A percentile compares a stretch with the other conserved stretches of the same genome.
phyloP scores from a whole-genome alignment of 768 basidiomycete genomes.

The Lepiota brunneoincarnata region DNA sequence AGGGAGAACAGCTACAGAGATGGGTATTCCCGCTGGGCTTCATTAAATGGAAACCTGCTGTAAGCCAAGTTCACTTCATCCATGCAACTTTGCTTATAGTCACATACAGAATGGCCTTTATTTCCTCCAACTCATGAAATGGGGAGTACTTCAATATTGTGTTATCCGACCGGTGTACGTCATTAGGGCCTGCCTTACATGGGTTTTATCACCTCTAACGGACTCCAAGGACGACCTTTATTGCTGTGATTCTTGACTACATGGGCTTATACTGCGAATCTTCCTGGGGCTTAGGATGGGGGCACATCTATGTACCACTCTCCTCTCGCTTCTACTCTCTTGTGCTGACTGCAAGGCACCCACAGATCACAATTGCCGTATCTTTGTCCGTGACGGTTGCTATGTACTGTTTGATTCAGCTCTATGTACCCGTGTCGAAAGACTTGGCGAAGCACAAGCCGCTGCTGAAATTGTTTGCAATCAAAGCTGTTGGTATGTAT shows the following conservation, averaged over 20 bases:
- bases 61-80: conserved; percentile 21
- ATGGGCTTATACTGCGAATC: conserved; percentile 70
- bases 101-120: conserved; percentile 54
- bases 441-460: conserved; percentile 59
- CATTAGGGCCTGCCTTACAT: neutral
- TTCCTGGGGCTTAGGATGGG: conserved; percentile 67
- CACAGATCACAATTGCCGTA: conserved; percentile 55
- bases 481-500: conserved; percentile 67
- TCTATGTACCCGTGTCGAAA: conserved; percentile 56
- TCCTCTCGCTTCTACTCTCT: neutral
- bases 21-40: conserved; percentile 74
- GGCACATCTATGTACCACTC: conserved; percentile 59
- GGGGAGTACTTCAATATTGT: conserved; percentile 74
- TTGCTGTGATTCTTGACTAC: conserved; percentile 61
- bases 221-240: conserved; percentile 46
- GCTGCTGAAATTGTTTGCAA: conserved; percentile 63
- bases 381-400: conserved; percentile 72
- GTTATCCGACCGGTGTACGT: conserved; percentile 57
- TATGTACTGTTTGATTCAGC: conserved; percentile 76
- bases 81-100: conserved; percentile 8
- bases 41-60: conserved; percentile 60
- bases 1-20: conserved; percentile 42
- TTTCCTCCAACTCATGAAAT: conserved; percentile 74
- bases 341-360: neutral
- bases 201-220: neutral